Evolutionary conservation across 352 stramenopile genomes (phyloP).

Genomic region (Pythium brassicae): DNA sequence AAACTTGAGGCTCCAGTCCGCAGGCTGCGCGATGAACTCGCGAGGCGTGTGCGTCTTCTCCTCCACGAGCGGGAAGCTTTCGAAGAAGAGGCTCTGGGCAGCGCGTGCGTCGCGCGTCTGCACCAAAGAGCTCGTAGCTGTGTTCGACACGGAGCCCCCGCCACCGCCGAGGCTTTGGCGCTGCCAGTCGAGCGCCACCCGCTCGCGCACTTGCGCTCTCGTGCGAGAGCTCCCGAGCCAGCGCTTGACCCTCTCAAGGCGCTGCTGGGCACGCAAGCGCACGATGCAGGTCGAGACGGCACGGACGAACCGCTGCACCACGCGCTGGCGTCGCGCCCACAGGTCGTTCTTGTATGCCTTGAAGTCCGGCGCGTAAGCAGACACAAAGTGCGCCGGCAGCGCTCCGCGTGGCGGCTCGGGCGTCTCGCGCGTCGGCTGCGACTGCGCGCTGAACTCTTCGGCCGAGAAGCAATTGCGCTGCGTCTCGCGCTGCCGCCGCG

Average conservation of each 20-base stretch:
- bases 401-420: conserved; percentile 23
- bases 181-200: conserved; percentile 57
- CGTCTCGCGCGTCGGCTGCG: conserved; percentile 17
- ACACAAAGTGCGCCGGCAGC: conserved; percentile 41
- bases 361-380: conserved; percentile 51
- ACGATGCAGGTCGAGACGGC: conserved; percentile 76
- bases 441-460: conserved; percentile 27
- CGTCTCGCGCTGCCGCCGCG: conserved; percentile 32
- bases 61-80: conserved; percentile 59
- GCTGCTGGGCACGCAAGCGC: conserved; percentile 46
- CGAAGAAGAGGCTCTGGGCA: conserved; percentile 22
- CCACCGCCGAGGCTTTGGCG: conserved; percentile 3
- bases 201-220: conserved; percentile 45
- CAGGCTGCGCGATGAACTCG: conserved; percentile 29
- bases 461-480: conserved; percentile 36
- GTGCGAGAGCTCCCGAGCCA: conserved; percentile 52
- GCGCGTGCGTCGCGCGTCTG: not conserved
- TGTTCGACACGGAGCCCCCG: not conserved
- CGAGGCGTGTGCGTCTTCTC: conserved; percentile 39
- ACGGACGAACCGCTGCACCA: conserved; percentile 63
- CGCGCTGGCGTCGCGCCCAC: conserved; percentile 64
- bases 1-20: conserved; percentile 41
- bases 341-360: conserved; percentile 88
- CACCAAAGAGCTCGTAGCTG: too few species aligned
- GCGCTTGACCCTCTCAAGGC: conserved; percentile 45